These are phyloP conservation scores for Arachis monticola DNA, from an alignment of 331 rosid genomes.

Conservation along the genomic window DNA sequence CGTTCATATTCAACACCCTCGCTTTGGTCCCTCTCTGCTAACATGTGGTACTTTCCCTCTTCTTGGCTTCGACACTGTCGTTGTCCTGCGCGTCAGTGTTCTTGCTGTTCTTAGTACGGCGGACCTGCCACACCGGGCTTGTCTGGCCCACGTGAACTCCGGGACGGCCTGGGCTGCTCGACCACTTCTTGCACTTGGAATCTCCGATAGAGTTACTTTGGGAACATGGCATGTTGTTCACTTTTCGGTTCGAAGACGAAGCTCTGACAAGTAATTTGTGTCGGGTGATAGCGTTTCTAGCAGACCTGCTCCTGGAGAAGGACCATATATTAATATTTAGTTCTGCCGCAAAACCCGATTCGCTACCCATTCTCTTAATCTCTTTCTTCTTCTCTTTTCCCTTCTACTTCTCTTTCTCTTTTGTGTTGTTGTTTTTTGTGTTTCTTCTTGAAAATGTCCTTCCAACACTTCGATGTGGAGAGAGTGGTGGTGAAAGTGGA, in stretches of 20 bases:
- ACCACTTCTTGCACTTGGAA: conserved; percentile 90
- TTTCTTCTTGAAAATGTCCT: conserved; percentile 78
- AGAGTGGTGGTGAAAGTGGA: conserved; percentile 1
- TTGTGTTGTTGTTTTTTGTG: conserved; percentile 23
- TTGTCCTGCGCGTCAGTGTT: conserved; percentile 16
- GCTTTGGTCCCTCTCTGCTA: conserved; percentile 55
- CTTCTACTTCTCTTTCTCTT: conserved; percentile 38
- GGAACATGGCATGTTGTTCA: conserved; percentile 95
- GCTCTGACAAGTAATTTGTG: conserved; percentile 66
- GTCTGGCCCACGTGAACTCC: conserved; percentile 84
- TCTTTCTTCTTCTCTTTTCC: conserved; percentile 59
- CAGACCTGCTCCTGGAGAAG: conserved; percentile 90
- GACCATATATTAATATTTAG: conserved; percentile 96
- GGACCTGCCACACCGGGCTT: conserved; percentile 95
- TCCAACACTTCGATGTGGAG: conserved; percentile 86
- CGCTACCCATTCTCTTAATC: conserved; percentile 48
- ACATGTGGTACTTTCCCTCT: conserved; percentile 42
- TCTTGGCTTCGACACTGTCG: conserved; percentile 42
- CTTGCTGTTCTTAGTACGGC: conserved; percentile 60
- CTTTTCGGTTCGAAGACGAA: conserved; percentile 58
- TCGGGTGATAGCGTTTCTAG: conserved; percentile 67
- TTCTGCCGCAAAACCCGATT: conserved; percentile 70
- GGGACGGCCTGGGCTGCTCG: conserved; percentile 81
- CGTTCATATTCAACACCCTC: conserved; percentile 77
- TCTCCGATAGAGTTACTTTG: conserved; percentile 95